A percentile compares a stretch with the other conserved stretches of the same genome.
Conservation (phyloP, 2,329 filamentous ascomycete species). For the Graphilbum fragrans region DNA sequence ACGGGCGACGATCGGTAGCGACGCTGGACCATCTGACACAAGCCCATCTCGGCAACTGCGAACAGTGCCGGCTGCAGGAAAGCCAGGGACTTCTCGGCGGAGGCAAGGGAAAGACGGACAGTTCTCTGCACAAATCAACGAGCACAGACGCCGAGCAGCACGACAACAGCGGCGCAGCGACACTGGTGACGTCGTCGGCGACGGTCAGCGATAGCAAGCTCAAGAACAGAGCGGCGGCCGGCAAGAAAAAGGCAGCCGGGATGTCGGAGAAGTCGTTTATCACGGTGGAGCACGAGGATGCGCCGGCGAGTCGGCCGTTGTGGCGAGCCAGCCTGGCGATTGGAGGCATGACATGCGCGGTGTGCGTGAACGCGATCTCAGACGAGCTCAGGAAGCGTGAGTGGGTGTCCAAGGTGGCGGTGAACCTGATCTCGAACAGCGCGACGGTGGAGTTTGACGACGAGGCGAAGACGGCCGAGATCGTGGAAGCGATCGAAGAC, state of each 20-base stretch:
- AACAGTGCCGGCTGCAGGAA: slow-evolving; percentile 22
- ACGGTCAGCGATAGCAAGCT: neutral
- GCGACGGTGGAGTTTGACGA: slow-evolving; percentile 47
- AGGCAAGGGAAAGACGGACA: neutral
- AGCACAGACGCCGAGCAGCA: neutral
- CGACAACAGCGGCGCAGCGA: neutral
- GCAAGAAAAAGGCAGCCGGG: neutral
- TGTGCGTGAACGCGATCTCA: slow-evolving; percentile 53
- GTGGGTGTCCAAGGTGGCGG: slow-evolving; percentile 43
- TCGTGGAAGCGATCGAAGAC: slow-evolving; percentile 44
- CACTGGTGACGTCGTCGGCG: neutral
- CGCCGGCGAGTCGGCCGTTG: slow-evolving; percentile 15
- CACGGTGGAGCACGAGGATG: slow-evolving; percentile 20
- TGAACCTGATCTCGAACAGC: slow-evolving; percentile 58
- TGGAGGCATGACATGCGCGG: slow-evolving; percentile 62
- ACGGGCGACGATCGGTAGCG: neutral
- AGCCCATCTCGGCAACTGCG: slow-evolving; percentile 30
- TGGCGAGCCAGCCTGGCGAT: slow-evolving; percentile 47
- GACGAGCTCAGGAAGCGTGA: slow-evolving; percentile 43
- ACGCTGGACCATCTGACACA: slow-evolving; percentile 5
- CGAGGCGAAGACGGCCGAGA: slow-evolving; percentile 27
- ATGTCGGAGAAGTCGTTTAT: slow-evolving; percentile 17
- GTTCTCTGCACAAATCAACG: neutral
- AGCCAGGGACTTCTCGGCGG: neutral
- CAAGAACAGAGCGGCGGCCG: neutral